Evolutionary conservation across 441 rosid species (phyloP), one percentile per base, ranked within the genome.

Genomic region (Arabidopsis hybrid): DNA sequence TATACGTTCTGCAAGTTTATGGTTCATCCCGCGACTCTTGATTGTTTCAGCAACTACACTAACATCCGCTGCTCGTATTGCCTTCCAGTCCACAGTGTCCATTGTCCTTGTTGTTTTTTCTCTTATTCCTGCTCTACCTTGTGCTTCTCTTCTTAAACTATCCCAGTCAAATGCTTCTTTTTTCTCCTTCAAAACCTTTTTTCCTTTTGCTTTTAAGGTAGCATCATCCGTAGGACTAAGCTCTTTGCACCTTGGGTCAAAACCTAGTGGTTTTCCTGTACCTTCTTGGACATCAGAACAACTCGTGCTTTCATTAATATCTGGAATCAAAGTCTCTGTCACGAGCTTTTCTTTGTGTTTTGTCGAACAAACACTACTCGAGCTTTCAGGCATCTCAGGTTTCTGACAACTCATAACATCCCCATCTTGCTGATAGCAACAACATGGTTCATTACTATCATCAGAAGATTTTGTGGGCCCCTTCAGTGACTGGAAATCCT

Each of bases 1-100:
- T 76, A 90, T 88, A 78, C 95, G 86, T 75, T 76, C 84, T 0
- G 92, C 92, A 64, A 90, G 92, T 80, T 78, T 81, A 69, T 88
- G 82, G 84, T 89, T 89, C 91, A 89, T 89, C 49, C 93, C 93
- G 40, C 93, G 86, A 16, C 80, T 89, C 77, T 79, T 89, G 58
- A 89, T 89, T 45, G 93, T 82, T 40, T 85, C 59, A 21, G 93
- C 89, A 52, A 89, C 81, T 69, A 82, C 79, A 42, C 67, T 57
- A 67, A 85, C 89, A 59, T 89, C 78, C 49, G 88, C 85, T 0
- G 76, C 72, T 81, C 89, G 84, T 63, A 89, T 80, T 16, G 88
- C 83, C 65, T 87, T 87, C 91, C 91, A 89, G 74, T 89, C 89
- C 38, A 89, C 83, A 39, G 91, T 80, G 69, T 89, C 93, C 81